Evolutionary conservation across 1,284 basidiomycete genomes (phyloP).

Genomic region (Ceratobasidium theobromae): DNA sequence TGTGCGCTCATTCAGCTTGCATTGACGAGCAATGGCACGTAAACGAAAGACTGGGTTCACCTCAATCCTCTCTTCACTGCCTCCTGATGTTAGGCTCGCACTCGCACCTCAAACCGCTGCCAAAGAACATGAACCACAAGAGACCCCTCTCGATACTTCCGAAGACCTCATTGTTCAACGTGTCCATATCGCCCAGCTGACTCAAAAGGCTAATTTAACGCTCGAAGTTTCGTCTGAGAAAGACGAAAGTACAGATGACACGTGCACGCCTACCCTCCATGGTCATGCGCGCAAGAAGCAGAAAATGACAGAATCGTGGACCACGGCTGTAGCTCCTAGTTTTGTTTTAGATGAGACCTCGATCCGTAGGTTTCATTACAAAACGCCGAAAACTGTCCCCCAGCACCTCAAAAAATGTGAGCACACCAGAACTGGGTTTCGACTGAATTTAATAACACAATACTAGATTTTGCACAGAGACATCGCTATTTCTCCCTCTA

Average conservation of each 20-base stretch:
- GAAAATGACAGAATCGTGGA: background rate
- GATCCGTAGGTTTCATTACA: constrained; percentile 1
- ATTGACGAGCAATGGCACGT: no score
- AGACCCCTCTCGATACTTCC: background rate
- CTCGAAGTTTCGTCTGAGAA: no score
- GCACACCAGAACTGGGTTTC: constrained; percentile 40
- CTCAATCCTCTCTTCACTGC: constrained; percentile 17
- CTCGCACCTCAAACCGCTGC: background rate
- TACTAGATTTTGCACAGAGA: constrained; percentile 80
- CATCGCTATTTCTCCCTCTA: constrained; percentile 80
- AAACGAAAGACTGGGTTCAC: constrained; percentile 25
- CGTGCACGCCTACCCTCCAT: background rate
- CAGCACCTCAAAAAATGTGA: constrained; percentile 77
- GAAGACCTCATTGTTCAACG: constrained; percentile 19
- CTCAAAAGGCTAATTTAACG: background rate
- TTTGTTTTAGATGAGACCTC: background rate
- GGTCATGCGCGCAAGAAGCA: constrained; percentile 18
- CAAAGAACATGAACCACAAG: background rate
- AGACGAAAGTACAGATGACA: background rate
- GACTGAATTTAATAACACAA: constrained; percentile 18
- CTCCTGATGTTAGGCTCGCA: constrained; percentile 7
- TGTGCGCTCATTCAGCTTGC: no score
- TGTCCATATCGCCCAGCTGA: background rate
- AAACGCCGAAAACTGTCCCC: constrained; percentile 57
- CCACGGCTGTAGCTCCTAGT: background rate